Conservation (phyloP, 2,329 filamentous ascomycete genomes). For the Epichloe coenophiala region DNA sequence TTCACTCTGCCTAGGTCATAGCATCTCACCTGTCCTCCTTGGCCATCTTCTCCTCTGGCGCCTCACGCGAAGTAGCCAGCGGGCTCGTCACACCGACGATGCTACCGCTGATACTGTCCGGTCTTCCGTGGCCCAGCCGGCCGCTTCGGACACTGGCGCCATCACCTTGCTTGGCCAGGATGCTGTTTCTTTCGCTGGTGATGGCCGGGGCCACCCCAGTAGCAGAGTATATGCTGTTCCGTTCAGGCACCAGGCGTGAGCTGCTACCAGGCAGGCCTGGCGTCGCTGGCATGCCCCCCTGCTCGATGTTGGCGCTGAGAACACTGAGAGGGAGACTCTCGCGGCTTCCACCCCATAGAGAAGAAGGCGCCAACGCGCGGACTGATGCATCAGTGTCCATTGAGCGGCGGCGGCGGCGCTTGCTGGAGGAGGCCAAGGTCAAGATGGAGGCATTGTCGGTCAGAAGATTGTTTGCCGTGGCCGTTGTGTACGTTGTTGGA, state of each 20-base stretch:
- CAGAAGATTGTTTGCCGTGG: conserved; percentile 68
- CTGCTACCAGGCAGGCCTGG: conserved; percentile 40
- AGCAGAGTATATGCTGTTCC: conserved; percentile 71
- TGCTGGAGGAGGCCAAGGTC: conserved; percentile 71
- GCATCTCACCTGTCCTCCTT: conserved; percentile 17
- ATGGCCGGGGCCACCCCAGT: conserved; percentile 54
- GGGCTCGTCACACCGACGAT: conserved; percentile 50
- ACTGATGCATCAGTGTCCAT: conserved; percentile 80
- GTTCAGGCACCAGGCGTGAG: conserved; percentile 38
- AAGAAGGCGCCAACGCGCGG: conserved; percentile 69
- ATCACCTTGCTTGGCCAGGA: conserved; percentile 59
- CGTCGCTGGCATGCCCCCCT: conserved; percentile 27
- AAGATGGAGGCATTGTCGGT: conserved; percentile 80
- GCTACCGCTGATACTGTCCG: conserved; percentile 71
- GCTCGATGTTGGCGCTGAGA: conserved; percentile 56
- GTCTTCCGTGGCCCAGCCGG: conserved; percentile 59
- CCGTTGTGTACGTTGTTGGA: conserved; percentile 61
- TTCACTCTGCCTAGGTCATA: conserved; percentile 8
- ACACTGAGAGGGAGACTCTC: conserved; percentile 70
- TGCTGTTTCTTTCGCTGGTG: conserved; percentile 66
- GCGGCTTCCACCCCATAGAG: conserved; percentile 67
- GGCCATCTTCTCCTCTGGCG: conserved; percentile 22
- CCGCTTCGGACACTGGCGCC: conserved; percentile 70
- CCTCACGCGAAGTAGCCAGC: conserved; percentile 42
- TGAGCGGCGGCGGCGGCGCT: conserved; percentile 61